Conservation (phyloP, 345 rosid species). For the Noccaea caerulescens region DNA sequence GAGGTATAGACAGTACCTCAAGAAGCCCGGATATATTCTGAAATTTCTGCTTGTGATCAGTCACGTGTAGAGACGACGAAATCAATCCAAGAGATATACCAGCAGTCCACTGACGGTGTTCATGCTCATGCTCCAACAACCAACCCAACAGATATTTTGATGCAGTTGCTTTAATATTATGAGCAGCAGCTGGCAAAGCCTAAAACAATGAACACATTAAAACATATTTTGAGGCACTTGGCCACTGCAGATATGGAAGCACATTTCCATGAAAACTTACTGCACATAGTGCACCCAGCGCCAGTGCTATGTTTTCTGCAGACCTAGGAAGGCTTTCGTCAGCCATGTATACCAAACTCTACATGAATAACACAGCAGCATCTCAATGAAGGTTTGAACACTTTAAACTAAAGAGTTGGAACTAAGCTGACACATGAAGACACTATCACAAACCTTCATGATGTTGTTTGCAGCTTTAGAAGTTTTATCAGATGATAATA, state of each 20-base stretch:
- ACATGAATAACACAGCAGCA: slow-evolving; percentile 34
- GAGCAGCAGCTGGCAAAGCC: slow-evolving; percentile 88
- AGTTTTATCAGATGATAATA: slow-evolving; percentile 56
- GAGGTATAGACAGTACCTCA: slow-evolving; percentile 58
- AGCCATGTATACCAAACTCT: slow-evolving; percentile 67
- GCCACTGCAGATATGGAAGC: slow-evolving; percentile 30
- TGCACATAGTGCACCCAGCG: slow-evolving; percentile 78
- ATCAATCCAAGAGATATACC: slow-evolving; percentile 91
- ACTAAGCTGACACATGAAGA: slow-evolving; percentile 19
- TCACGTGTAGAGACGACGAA: slow-evolving; percentile 71
- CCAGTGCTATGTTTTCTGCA: slow-evolving; percentile 84
- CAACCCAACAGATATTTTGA: slow-evolving; percentile 79
- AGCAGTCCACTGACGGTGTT: slow-evolving; percentile 95
- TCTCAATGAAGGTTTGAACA: slow-evolving; percentile 20
- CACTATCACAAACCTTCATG: slow-evolving; percentile 63
- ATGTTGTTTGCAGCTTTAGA: slow-evolving; percentile 82
- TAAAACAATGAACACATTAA: slow-evolving; percentile 45
- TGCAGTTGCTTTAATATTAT: slow-evolving; percentile 71
- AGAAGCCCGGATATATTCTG: slow-evolving; percentile 70
- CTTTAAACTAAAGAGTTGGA: background rate
- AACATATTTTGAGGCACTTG: background rate
- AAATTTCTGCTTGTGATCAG: slow-evolving; percentile 82
- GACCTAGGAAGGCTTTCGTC: slow-evolving; percentile 84
- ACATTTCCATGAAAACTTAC: slow-evolving; percentile 52
- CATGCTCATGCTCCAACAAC: slow-evolving; percentile 85